Evolutionary conservation across 495 filamentous ascomycete genomes (phyloP), one percentile per base, ranked within the genome.

Genomic region (Umbilicaria muhlenbergii): DNA sequence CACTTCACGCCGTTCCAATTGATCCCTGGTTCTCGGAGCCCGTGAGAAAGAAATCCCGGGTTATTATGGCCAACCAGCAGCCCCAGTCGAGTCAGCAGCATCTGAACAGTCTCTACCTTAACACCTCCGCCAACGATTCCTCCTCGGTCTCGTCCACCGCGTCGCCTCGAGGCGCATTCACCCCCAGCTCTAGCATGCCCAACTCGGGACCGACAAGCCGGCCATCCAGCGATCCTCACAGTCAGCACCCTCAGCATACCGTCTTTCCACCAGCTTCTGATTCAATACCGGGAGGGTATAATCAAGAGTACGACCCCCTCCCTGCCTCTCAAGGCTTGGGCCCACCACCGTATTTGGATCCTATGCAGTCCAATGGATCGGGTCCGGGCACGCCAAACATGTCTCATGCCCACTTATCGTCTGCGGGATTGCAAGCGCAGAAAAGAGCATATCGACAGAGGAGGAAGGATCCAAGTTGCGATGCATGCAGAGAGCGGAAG

Each of bases 401-500:
- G 39, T 59, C 67, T 32, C 67, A 66, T 34, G 49, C 68, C 32
- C 61, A 65, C 18, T 58, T 68, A 13, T 67, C 67, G 31, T 51
- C 60, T 33, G 51, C 60, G 16, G 47, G 54, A 46, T 59, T 66
- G 38, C 66, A 70, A 45, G 75, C 78, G 17, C 89, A 93, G 64
- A 96, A 96, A 59, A 70, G 91, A 54, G 91, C 89, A 6, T 98
- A 96, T 62, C 75, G 91, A 32, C 91, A 98, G 58, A 67, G 91
- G 50, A 73, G 91, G 49, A 98, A 98, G 55, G 91, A 96, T 56
- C 91, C 91, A 13, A 95, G 89, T 58, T 98, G 91, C 62, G 91
- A 98, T 65, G 91, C 91, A 36, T 98, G 91, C 58, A 76, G 91
- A 41, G 91, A 98, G 64, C 77, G 91, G 48, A 98, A 98, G 68